Evolutionary conservation across 2,329 filamentous ascomycete genomes (phyloP).

Genomic region (Aspergillus fijiensis): DNA sequence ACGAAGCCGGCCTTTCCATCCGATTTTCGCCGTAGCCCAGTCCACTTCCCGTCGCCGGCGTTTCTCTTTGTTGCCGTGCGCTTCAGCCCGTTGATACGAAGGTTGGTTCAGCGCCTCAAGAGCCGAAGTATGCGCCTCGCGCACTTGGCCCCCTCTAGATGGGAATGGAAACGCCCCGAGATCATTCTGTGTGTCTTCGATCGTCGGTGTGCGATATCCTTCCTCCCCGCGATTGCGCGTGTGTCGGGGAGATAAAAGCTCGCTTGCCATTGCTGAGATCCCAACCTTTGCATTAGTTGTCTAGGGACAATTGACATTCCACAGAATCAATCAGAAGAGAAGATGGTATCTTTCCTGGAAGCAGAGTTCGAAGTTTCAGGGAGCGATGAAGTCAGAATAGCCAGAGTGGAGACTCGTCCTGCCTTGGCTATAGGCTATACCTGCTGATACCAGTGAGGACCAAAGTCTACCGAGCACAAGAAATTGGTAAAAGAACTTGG

Average conservation of each 20-base stretch:
- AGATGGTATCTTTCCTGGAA: too few relatives aligned
- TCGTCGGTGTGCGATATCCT: constrained; percentile 47
- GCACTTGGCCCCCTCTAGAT: constrained; percentile 15
- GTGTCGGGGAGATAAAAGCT: constrained; percentile 31
- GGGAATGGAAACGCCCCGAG: constrained; percentile 17
- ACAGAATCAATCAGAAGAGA: background rate
- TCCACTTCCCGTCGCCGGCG: constrained; percentile 16
- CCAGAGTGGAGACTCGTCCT: background rate
- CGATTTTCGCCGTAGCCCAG: constrained; percentile 30
- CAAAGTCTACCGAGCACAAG: background rate
- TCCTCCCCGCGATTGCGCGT: constrained; percentile 42
- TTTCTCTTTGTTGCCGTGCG: constrained; percentile 7
- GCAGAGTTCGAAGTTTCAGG: background rate
- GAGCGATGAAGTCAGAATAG: background rate
- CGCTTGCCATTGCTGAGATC: constrained; percentile 20
- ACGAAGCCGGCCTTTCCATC: constrained; percentile 56
- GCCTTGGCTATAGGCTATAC: background rate
- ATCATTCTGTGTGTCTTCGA: constrained; percentile 42
- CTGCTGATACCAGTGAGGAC: background rate
- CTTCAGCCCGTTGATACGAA: constrained; percentile 21
- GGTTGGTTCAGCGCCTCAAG: constrained; percentile 27
- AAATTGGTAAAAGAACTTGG: background rate
- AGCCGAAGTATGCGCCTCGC: constrained; percentile 31
- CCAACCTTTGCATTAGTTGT: background rate
- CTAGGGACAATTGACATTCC: background rate